Evolutionary conservation across 1,284 basidiomycete species (phyloP).

Genomic region (Tetrapyrgos nigripes): DNA sequence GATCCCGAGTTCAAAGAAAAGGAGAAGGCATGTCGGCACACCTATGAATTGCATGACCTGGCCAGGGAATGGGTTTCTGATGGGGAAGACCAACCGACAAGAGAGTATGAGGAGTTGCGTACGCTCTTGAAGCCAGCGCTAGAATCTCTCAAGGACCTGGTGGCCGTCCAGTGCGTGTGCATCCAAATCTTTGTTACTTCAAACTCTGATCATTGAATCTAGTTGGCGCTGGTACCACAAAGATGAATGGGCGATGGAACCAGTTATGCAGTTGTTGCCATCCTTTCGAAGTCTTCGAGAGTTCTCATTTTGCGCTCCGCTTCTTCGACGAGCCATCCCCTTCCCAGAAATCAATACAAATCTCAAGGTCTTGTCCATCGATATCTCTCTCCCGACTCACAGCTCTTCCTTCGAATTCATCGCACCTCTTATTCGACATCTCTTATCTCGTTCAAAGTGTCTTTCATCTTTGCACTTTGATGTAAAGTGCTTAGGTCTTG

Average conservation of each 20-base stretch:
- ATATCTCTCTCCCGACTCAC: background rate
- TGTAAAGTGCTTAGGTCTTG: too few species aligned
- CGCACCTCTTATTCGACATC: background rate
- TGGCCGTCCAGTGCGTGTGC: background rate
- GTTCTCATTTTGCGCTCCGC: background rate
- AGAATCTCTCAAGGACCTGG: background rate
- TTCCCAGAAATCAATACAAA: too few species aligned
- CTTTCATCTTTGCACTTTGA: background rate
- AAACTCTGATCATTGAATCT: background rate
- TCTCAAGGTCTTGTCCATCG: background rate
- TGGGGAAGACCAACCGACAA: background rate
- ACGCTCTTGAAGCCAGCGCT: background rate
- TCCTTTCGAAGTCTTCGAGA: background rate
- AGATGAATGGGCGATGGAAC: background rate
- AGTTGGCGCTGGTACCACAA: constrained; percentile 6
- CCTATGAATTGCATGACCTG: background rate
- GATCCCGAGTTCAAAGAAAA: background rate
- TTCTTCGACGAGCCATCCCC: too few species aligned
- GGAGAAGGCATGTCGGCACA: background rate
- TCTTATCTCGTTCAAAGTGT: background rate
- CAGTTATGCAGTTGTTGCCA: background rate
- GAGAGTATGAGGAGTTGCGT: background rate
- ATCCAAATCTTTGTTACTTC: background rate
- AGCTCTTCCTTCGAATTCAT: background rate
- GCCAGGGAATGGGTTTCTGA: background rate